phyloP scores from a whole-genome alignment of 2,329 filamentous ascomycete genomes.

The Elsinoe perseae region DNA sequence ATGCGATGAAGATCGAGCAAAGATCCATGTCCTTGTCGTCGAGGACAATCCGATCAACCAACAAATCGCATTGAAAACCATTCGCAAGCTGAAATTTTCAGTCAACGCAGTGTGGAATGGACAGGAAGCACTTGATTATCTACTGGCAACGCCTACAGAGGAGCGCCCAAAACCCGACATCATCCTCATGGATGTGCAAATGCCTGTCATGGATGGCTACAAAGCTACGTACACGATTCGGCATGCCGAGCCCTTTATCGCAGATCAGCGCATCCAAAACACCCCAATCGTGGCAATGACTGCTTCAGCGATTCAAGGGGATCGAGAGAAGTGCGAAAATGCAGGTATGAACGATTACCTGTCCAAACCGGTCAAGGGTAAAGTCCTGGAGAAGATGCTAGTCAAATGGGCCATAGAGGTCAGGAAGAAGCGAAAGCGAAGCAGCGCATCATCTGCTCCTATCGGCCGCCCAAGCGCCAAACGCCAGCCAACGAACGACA shows the following conservation, averaged over 20 bases:
- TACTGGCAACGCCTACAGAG: constrained; percentile 36
- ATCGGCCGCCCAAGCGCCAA: neutral
- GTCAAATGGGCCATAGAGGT: constrained; percentile 56
- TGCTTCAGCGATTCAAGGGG: constrained; percentile 68
- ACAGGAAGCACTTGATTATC: constrained; percentile 68
- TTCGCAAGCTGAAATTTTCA: constrained; percentile 63
- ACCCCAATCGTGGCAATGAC: constrained; percentile 79
- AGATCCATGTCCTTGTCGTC: constrained; percentile 65
- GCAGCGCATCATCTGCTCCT: neutral
- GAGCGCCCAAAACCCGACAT: constrained; percentile 57
- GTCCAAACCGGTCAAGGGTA: constrained; percentile 64
- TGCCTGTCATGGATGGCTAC: constrained; percentile 65
- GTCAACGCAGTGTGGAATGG: constrained; percentile 70
- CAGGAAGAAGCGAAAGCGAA: constrained; percentile 28
- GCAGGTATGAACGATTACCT: constrained; percentile 71
- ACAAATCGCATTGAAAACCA: constrained; percentile 67
- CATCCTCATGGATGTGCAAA: constrained; percentile 49
- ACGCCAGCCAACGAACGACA: neutral
- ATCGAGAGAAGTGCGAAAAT: constrained; percentile 63
- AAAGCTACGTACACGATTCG: constrained; percentile 66
- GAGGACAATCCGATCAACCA: constrained; percentile 66
- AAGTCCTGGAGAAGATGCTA: constrained; percentile 61
- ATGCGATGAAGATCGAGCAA: constrained; percentile 50
- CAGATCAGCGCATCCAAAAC: constrained; percentile 46
- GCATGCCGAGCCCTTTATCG: constrained; percentile 58